Percentiles rank a stretch among this genome's conserved stretches.
Evolutionary conservation across 2,329 filamentous ascomycete genomes (phyloP).

Genomic region (Pseudocercospora eumusae): DNA sequence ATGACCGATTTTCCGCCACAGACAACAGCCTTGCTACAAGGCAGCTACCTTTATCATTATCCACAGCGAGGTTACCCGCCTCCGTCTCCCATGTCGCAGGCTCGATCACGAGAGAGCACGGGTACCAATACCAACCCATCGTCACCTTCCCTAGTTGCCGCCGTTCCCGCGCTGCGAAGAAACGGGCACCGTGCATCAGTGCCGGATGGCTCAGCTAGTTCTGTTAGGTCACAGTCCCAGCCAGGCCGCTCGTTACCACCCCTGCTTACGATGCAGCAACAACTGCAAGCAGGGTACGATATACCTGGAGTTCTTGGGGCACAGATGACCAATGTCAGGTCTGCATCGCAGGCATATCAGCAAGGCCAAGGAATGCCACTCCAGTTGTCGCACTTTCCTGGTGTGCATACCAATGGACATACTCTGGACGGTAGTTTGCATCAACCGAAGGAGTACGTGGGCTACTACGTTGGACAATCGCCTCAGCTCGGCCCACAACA

Average conservation of each 20-base stretch:
- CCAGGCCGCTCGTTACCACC: constrained; percentile 49
- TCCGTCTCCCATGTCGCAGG: constrained; percentile 41
- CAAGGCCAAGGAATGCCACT: constrained; percentile 31
- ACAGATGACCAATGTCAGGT: constrained; percentile 38
- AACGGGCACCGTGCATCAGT: constrained; percentile 47
- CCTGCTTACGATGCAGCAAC: constrained; percentile 42
- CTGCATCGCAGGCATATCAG: constrained; percentile 33
- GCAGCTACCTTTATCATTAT: constrained; percentile 49
- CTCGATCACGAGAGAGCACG: constrained; percentile 42
- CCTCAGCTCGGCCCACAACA: constrained; percentile 42
- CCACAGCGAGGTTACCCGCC: constrained; percentile 47
- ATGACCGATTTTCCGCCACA: constrained; percentile 38
- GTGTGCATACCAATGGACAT: constrained; percentile 27
- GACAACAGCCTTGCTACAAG: constrained; percentile 43
- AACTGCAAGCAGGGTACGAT: constrained; percentile 45
- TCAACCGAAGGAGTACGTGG: constrained; percentile 53
- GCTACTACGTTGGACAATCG: constrained; percentile 52
- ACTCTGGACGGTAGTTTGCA: constrained; percentile 39
- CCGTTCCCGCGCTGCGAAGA: constrained; percentile 47
- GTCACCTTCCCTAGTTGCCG: constrained; percentile 49
- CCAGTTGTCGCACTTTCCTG: constrained; percentile 27
- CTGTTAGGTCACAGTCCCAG: constrained; percentile 53
- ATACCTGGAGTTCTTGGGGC: constrained; percentile 37
- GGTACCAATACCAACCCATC: constrained; percentile 52
- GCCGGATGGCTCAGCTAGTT: constrained; percentile 44